These are phyloP conservation scores for Phymatotrichopsis omnivora DNA, from an alignment of 2,329 filamentous ascomycete species.

Conservation along the genomic window DNA sequence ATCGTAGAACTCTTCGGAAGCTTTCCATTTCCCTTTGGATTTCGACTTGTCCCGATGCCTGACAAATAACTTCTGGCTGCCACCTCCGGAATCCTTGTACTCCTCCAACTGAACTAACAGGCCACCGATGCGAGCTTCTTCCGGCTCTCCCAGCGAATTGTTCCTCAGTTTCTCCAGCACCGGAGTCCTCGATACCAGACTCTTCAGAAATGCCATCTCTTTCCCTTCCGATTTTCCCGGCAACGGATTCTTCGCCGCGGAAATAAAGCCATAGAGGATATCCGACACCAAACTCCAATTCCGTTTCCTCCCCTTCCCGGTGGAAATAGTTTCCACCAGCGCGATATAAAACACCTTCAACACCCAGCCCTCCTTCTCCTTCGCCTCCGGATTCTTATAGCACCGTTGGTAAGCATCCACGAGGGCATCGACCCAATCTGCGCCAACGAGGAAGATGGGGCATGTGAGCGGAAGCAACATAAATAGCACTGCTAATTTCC, in stretches of 20 bases:
- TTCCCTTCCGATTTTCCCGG: constrained; percentile 5
- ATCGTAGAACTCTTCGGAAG: constrained; percentile 2
- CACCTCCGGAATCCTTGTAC: constrained; percentile 3
- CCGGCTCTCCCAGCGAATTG: constrained; percentile 2
- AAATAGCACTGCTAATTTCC: constrained; percentile 3
- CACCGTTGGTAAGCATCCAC: too few species aligned
- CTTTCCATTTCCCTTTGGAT: constrained; percentile 20
- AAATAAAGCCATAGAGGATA: constrained; percentile 17
- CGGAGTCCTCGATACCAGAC: constrained; percentile 9
- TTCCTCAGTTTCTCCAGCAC: constrained; percentile 8
- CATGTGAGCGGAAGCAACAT: constrained; percentile 14
- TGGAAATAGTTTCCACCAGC: constrained; percentile 7
- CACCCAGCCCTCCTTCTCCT: neutral
- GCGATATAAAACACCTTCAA: constrained; percentile 12
- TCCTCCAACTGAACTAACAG: constrained; percentile 13
- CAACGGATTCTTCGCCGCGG: constrained; percentile 6
- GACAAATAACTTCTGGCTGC: too few species aligned
- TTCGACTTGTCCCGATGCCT: neutral
- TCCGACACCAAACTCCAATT: constrained; percentile 26
- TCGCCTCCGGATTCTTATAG: too few species aligned
- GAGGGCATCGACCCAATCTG: constrained; percentile 22
- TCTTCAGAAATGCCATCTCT: constrained; percentile 12
- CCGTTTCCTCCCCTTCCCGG: constrained; percentile 4
- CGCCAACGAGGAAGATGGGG: constrained; percentile 20
- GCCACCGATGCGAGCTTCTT: constrained; percentile 9